Evolutionary conservation across 2,329 filamentous ascomycete species (phyloP).

Genomic region (Catunica adiposa): DNA sequence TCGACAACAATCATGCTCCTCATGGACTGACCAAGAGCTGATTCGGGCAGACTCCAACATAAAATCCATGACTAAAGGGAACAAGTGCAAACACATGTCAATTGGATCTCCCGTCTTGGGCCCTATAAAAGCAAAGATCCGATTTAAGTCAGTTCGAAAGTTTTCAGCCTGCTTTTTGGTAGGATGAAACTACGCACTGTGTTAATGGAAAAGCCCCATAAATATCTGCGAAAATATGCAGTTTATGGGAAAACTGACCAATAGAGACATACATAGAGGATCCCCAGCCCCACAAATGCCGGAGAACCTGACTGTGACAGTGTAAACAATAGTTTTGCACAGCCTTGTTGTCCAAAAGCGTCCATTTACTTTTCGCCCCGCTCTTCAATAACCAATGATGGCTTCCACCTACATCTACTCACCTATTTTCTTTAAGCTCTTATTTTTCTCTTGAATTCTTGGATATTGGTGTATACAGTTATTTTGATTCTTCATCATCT

Average conservation of each 20-base stretch:
- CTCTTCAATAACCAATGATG: not conserved
- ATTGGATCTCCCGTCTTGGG: no score
- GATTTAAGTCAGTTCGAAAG: not conserved
- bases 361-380: slow-evolving; percentile 1
- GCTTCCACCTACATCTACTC: not conserved
- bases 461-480: not conserved
- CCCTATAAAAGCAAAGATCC: no score
- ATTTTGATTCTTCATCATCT: not conserved
- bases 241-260: not conserved
- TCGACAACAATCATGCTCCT: no score
- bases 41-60: no score
- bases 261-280: not conserved
- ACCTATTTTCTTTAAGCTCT: not conserved
- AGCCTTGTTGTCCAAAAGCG: not conserved
- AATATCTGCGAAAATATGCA: not conserved
- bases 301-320: not conserved
- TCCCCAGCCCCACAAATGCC: not conserved
- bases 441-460: not conserved
- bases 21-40: no score
- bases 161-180: not conserved
- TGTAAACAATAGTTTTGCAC: not conserved
- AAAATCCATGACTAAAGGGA: no score
- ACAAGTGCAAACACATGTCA: no score
- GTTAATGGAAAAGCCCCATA: not conserved
- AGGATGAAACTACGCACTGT: not conserved